Evolutionary conservation across 2,329 filamentous ascomycete species (phyloP).

Genomic region (Penicillium hordei): DNA sequence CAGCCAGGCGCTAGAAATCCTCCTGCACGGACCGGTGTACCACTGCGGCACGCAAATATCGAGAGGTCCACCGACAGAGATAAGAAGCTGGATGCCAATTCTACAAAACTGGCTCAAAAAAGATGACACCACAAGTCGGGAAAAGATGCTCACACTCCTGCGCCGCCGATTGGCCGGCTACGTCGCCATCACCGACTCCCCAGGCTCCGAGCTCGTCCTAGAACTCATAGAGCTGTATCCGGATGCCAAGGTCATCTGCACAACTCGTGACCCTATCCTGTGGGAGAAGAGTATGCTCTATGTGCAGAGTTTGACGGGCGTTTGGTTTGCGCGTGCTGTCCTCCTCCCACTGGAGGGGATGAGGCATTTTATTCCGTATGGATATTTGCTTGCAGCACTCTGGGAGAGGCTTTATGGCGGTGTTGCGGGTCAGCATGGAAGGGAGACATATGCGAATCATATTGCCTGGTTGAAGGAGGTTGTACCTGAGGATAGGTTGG

Average conservation of each 20-base stretch:
- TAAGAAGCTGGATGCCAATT: constrained; percentile 26
- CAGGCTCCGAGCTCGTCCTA: constrained; percentile 44
- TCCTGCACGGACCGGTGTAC: constrained; percentile 51
- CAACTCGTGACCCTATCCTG: constrained; percentile 24
- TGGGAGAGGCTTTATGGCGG: constrained; percentile 24
- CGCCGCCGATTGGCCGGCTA: constrained; percentile 39
- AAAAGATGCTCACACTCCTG: constrained; percentile 15
- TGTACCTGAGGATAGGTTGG: constrained; percentile 33
- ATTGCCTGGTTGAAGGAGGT: constrained; percentile 27
- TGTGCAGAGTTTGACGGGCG: constrained; percentile 12
- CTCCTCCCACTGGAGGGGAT: constrained; percentile 29
- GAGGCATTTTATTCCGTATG: constrained; percentile 26
- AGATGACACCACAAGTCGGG: not conserved
- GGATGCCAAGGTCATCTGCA: constrained; percentile 50
- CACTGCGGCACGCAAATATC: constrained; percentile 49
- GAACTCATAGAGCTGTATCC: constrained; percentile 53
- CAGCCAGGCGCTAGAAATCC: constrained; percentile 48
- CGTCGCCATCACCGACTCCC: constrained; percentile 50
- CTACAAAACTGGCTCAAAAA: constrained; percentile 16
- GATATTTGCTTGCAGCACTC: constrained; percentile 15
- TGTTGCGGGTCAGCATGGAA: constrained; percentile 6
- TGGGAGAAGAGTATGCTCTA: constrained; percentile 29
- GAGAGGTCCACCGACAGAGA: constrained; percentile 21
- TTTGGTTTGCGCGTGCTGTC: constrained; percentile 22
- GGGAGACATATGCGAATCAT: constrained; percentile 23